A percentile compares a stretch with the other conserved stretches of the same genome.
Evolutionary conservation across 257 asterid species (phyloP).

Genomic region (Buddleja alternifolia): DNA sequence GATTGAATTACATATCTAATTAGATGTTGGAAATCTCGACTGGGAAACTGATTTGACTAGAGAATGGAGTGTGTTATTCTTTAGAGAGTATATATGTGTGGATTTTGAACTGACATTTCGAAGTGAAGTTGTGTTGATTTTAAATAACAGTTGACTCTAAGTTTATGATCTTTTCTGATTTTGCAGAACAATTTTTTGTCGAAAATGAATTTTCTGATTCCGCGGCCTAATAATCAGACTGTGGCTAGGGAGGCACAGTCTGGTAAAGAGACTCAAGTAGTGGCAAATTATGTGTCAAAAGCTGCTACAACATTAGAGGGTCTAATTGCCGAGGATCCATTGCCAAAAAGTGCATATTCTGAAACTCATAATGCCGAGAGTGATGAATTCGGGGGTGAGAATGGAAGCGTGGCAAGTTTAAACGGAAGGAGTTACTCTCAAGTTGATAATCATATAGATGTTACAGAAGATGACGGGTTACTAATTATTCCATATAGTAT

Average conservation of each 20-base stretch:
- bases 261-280: constrained; percentile 52
- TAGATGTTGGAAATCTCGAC: constrained; percentile 25
- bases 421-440: constrained; percentile 45
- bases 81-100: constrained; percentile 12
- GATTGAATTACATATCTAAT: constrained; percentile 8
- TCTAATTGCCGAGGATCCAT: constrained; percentile 65
- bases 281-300: constrained; percentile 43
- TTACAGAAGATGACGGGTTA: constrained; percentile 76
- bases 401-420: constrained; percentile 42
- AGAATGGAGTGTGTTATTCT: constrained; percentile 2
- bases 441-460: constrained; percentile 69
- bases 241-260: constrained; percentile 60
- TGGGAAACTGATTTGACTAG: constrained; percentile 16
- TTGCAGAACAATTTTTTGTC: constrained; percentile 46
- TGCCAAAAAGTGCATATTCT: constrained; percentile 37
- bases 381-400: constrained; percentile 48
- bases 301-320: constrained; percentile 59
- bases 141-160: constrained; percentile 8
- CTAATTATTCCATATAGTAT: constrained; percentile 76
- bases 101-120: not conserved
- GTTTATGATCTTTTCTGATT: constrained; percentile 17
- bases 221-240: constrained; percentile 79
- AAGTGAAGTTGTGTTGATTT: constrained; percentile 3
- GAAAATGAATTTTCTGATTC: constrained; percentile 86
- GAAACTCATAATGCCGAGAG: constrained; percentile 47